Percentiles rank a stretch among this genome's conserved stretches.
phyloP scores from a whole-genome alignment of 805 yeast species.

The Saccharomycopsis guyanensis region DNA sequence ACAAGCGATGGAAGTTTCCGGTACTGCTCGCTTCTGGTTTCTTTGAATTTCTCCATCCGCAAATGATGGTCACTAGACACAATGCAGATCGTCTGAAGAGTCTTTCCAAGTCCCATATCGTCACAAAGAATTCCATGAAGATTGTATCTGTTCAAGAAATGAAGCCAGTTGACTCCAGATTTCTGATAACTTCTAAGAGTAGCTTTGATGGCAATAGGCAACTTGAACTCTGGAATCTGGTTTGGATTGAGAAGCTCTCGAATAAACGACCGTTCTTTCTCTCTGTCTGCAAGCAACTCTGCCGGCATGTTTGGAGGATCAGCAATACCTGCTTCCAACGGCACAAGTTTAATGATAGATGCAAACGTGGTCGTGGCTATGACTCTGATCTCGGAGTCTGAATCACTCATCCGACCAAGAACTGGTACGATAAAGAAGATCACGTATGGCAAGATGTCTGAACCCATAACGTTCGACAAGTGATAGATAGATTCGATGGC shows the following conservation, averaged over 20 bases:
- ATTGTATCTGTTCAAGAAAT: slow-evolving; percentile 89
- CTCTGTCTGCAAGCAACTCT: slow-evolving; percentile 80
- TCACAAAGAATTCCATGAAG: slow-evolving; percentile 97
- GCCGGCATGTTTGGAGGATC: slow-evolving; percentile 89
- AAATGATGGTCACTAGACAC: slow-evolving; percentile 92
- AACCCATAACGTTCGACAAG: slow-evolving; percentile 76
- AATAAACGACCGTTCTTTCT: slow-evolving; percentile 86
- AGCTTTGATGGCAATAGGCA: slow-evolving; percentile 90
- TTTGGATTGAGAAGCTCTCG: slow-evolving; percentile 97
- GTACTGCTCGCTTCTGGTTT: slow-evolving; percentile 54
- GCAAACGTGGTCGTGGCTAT: slow-evolving; percentile 96
- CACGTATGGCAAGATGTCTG: slow-evolving; percentile 84
- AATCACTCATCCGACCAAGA: slow-evolving; percentile 95
- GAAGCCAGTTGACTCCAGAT: slow-evolving; percentile 98
- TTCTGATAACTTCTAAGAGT: slow-evolving; percentile 92
- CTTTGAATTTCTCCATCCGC: slow-evolving; percentile 60
- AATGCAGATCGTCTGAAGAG: slow-evolving; percentile 93
- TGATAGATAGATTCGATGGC: slow-evolving; percentile 89
- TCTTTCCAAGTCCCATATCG: slow-evolving; percentile 98
- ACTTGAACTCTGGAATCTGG: slow-evolving; percentile 75
- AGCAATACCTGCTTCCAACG: slow-evolving; percentile 94
- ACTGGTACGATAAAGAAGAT: slow-evolving; percentile 95
- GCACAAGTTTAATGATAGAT: slow-evolving; percentile 87
- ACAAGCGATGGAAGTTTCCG: slow-evolving; percentile 77
- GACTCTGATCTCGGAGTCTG: slow-evolving; percentile 79